These are phyloP conservation scores for Petunia hybrid DNA, from an alignment of 305 asterid genomes.

Conservation along the genomic window DNA sequence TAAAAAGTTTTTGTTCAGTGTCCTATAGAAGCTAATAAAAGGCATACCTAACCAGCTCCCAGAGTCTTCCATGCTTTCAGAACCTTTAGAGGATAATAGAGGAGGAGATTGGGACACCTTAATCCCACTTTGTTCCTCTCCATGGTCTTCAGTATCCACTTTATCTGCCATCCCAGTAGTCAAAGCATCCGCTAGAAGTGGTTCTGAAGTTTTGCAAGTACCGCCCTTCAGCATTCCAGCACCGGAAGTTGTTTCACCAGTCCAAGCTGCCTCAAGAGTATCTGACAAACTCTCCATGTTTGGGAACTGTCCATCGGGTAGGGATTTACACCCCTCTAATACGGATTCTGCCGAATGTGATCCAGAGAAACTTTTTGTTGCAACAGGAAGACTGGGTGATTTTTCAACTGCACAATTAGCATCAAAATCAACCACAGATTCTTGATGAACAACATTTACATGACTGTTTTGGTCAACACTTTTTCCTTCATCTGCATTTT, in stretches of 20 bases:
- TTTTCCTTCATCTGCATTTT: conserved; percentile 45
- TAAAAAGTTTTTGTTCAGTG: conserved; percentile 63
- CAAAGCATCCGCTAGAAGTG: conserved; percentile 50
- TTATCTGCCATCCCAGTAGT: conserved; percentile 54
- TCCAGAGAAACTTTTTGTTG: conserved; percentile 45
- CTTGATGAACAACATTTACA: conserved; percentile 45
- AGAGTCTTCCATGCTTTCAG: conserved; percentile 61
- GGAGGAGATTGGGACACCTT: conserved; percentile 55
- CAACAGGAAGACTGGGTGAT: conserved; percentile 43
- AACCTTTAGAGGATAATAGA: conserved; percentile 52
- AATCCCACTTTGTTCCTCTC: conserved; percentile 47
- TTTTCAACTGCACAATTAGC: conserved; percentile 42
- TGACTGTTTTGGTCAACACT: conserved; percentile 38
- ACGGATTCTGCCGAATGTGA: conserved; percentile 53
- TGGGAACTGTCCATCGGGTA: conserved; percentile 75
- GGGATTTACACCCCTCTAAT: conserved; percentile 49
- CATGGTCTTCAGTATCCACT: conserved; percentile 54
- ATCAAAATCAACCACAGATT: conserved; percentile 38
- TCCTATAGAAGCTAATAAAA: conserved; percentile 70
- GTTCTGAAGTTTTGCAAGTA: conserved; percentile 44
- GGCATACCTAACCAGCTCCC: conserved; percentile 79
- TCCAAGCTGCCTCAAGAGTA: conserved; percentile 94
- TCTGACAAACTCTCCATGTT: conserved; percentile 64
- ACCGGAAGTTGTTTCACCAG: conserved; percentile 67
- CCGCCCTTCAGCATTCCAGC: conserved; percentile 47